A percentile compares a stretch with the other conserved stretches of the same genome.
These are phyloP conservation scores for Ophiostoma australiae DNA, from an alignment of 2,329 filamentous ascomycete genomes.

Conservation along the genomic window DNA sequence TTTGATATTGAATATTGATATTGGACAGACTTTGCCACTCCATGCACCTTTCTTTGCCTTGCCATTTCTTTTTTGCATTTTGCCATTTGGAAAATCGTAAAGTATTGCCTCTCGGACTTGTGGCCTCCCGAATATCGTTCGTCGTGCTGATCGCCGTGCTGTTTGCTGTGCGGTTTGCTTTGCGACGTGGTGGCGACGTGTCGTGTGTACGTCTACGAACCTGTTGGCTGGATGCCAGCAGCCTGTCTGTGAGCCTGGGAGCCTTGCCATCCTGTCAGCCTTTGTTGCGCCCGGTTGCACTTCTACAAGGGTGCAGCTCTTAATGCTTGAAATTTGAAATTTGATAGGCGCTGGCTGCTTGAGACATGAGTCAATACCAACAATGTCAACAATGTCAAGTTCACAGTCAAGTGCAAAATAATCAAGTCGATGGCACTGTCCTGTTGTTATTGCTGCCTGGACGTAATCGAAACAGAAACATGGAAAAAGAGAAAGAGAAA, in stretches of 20 bases:
- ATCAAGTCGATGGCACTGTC: not conserved
- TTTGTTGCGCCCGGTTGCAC: not conserved
- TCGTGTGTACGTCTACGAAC: not conserved
- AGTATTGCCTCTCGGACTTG: not conserved
- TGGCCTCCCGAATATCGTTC: not conserved
- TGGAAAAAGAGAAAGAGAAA: no score
- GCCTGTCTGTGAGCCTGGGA: not conserved
- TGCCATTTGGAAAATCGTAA: no score
- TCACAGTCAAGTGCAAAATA: no score
- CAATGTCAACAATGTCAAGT: not conserved
- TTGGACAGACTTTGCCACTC: not conserved
- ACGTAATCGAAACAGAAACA: not conserved
- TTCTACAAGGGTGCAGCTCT: not conserved
- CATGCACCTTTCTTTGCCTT: no score
- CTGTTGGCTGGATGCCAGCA: not conserved
- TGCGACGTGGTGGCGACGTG: not conserved
- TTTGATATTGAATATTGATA: no score
- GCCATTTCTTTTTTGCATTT: no score
- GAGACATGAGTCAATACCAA: not conserved
- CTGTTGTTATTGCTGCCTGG: not conserved
- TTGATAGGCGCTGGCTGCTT: constrained; percentile 1
- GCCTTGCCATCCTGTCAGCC: not conserved
- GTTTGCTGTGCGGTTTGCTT: no score
- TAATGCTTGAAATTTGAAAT: not conserved
- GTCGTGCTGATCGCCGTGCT: no score